phyloP scores from a whole-genome alignment of 257 asterid genomes.

The Coffea eugenioides region DNA sequence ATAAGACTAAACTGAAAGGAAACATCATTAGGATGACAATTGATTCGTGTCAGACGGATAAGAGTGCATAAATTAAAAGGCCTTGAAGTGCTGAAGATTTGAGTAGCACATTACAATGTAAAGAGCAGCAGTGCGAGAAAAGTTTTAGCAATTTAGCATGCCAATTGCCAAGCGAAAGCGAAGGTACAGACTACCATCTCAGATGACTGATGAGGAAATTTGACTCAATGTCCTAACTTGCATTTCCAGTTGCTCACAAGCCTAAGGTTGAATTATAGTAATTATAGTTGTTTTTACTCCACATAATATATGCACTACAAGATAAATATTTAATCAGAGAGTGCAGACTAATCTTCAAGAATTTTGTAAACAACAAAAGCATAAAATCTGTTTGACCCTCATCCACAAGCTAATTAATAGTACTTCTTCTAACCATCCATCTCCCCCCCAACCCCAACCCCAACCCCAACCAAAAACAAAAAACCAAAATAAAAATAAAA shows the following conservation, averaged over 20 bases:
- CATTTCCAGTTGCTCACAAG: background rate
- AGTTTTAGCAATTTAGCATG: background rate
- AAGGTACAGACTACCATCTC: background rate
- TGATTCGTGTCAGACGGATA: background rate
- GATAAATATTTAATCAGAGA: too few relatives aligned
- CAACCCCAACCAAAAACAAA: too few relatives aligned
- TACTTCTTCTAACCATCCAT: background rate
- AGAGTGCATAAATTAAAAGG: background rate
- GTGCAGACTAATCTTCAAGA: background rate
- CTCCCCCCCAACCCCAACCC: too few relatives aligned
- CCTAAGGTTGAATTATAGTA: background rate
- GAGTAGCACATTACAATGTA: too few relatives aligned
- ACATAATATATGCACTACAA: too few relatives aligned
- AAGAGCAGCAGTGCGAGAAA: background rate
- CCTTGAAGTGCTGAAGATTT: background rate
- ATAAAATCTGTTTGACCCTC: background rate
- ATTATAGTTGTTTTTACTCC: too few relatives aligned
- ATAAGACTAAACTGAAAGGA: background rate
- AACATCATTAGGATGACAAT: background rate
- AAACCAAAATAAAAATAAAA: background rate
- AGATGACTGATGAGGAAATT: background rate
- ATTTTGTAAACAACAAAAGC: background rate
- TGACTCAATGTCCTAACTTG: background rate
- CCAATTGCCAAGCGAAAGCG: background rate
- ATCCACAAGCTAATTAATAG: background rate